phyloP scores from a whole-genome alignment of 148 eudicot species.

The Rheum nobile region DNA sequence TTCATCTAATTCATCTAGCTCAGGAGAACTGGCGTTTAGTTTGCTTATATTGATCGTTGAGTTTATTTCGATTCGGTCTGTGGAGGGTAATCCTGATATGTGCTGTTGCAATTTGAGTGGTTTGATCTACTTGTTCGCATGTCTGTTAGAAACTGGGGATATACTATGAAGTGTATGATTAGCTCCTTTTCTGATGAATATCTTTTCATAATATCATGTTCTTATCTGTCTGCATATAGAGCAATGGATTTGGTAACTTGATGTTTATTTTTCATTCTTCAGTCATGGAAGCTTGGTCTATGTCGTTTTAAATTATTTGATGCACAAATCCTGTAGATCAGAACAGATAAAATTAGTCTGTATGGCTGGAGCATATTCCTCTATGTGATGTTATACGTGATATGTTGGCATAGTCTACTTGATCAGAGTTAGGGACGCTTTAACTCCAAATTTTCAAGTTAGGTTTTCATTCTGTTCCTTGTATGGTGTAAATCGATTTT shows the following conservation, averaged over 20 bases:
- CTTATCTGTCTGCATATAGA: background rate
- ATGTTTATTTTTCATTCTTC: background rate
- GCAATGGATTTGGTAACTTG: background rate
- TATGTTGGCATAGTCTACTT: too few relatives aligned
- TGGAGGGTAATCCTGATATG: background rate
- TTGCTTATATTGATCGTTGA: background rate
- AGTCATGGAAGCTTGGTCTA: background rate
- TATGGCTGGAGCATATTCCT: background rate
- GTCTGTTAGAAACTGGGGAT: too few relatives aligned
- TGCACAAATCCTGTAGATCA: too few relatives aligned
- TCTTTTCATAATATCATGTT: background rate
- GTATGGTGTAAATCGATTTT: background rate
- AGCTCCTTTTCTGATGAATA: background rate
- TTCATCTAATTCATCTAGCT: background rate
- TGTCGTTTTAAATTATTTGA: too few relatives aligned
- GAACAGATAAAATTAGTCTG: background rate
- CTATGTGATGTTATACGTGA: too few relatives aligned
- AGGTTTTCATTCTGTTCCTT: background rate
- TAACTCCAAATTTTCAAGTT: too few relatives aligned
- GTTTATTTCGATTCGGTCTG: background rate
- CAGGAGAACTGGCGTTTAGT: background rate
- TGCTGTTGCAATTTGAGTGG: background rate
- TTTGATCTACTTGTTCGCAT: background rate
- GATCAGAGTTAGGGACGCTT: too few relatives aligned
- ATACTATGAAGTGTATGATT: too few relatives aligned